These are phyloP conservation scores for Globisporangium irregulare DNA, from an alignment of 352 stramenopile species.

Conservation along the genomic window DNA sequence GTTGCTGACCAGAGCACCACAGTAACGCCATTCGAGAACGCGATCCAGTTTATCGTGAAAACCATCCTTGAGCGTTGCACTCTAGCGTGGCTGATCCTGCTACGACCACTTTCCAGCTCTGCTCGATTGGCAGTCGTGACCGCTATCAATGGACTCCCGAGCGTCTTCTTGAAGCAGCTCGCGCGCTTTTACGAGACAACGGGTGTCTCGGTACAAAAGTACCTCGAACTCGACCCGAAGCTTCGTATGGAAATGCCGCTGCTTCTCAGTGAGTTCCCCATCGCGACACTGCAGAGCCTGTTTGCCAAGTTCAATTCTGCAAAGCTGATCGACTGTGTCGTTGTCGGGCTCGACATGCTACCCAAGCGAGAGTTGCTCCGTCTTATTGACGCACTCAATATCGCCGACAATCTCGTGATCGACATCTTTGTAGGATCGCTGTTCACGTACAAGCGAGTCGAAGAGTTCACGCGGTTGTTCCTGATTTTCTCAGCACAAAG, in stretches of 20 bases:
- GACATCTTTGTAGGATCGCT: slow-evolving; percentile 39
- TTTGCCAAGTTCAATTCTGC: slow-evolving; percentile 56
- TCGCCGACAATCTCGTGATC: slow-evolving; percentile 27
- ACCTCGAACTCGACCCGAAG: slow-evolving; percentile 37
- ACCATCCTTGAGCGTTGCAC: slow-evolving; percentile 43
- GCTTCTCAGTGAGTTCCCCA: slow-evolving; percentile 50
- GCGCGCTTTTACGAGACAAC: slow-evolving; percentile 57
- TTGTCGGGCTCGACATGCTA: slow-evolving; percentile 31
- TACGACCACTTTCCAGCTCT: slow-evolving; percentile 28
- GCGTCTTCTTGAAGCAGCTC: slow-evolving; percentile 44
- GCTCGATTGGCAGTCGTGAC: slow-evolving; percentile 35
- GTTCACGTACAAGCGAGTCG: slow-evolving; percentile 30
- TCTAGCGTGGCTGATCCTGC: slow-evolving; percentile 39
- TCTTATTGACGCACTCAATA: slow-evolving; percentile 43
- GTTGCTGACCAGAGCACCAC: background rate
- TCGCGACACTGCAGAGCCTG: slow-evolving; percentile 43
- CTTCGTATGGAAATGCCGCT: slow-evolving; percentile 28
- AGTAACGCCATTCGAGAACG: slow-evolving; percentile 20
- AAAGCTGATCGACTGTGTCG: slow-evolving; percentile 34
- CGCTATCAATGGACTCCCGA: slow-evolving; percentile 21
- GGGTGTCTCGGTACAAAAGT: slow-evolving; percentile 24
- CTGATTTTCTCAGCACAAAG: slow-evolving; percentile 34
- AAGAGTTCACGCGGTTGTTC: slow-evolving; percentile 39
- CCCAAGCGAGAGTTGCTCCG: slow-evolving; percentile 44
- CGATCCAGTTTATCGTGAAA: slow-evolving; percentile 40